These are phyloP conservation scores for Colletotrichum kahawae DNA, from an alignment of 2,329 filamentous ascomycete species.

Conservation along the genomic window DNA sequence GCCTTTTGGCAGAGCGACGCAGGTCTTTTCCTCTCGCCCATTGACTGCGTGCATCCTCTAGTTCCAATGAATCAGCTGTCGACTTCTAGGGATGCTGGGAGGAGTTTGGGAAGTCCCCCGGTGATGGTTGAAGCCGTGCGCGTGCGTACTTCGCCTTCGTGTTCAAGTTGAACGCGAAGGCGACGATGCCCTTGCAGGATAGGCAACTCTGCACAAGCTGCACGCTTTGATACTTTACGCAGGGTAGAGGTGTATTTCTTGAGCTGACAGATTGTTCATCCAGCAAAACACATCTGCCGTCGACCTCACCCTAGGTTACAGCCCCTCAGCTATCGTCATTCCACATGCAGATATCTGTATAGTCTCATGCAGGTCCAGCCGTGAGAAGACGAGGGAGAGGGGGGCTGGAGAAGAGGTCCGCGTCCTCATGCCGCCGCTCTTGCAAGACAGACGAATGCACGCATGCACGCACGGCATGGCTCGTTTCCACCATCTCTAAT, in stretches of 20 bases:
- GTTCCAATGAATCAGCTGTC: neutral
- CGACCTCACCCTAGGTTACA: neutral
- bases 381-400: neutral
- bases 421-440: neutral
- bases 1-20: neutral
- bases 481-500: neutral
- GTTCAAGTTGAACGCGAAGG: neutral
- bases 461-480: neutral
- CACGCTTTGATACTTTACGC: neutral
- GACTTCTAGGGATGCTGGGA: neutral
- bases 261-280: neutral
- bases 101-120: neutral
- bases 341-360: neutral
- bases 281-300: neutral
- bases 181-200: neutral
- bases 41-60: neutral
- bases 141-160: neutral
- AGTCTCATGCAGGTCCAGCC: neutral
- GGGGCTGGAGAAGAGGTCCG: neutral
- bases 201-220: neutral
- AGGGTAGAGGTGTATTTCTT: neutral
- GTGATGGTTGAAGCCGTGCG: neutral
- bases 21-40: neutral
- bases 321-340: neutral
- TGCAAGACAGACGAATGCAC: neutral